Base-by-base conservation (phyloP, 345 rosid species). In the Erysimum cheiranthoides region DNA sequence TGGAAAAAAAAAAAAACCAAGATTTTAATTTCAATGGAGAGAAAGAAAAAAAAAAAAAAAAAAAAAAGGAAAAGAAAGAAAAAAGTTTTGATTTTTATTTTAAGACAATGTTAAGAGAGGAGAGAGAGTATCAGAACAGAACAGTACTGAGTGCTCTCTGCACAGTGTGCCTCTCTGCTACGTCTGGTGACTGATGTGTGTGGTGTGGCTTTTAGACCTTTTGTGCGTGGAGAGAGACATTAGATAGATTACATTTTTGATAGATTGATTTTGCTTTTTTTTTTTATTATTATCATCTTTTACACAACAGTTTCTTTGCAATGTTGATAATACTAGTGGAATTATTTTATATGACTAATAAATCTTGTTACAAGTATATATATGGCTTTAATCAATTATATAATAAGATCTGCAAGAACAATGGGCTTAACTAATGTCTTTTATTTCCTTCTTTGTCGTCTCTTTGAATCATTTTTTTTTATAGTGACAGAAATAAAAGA, bases 151-250 rank as follows among this genome's bases (percentile, higher is more conserved):
- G 78, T 73, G 78, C 78, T 78, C 46, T 78, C 74, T 63, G 68
- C 10, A 78, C 78, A 78, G 70, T 73, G 74, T 67, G 70, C 42
- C 45, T 30, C 74, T 77, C 76, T 77, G 80, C 76, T 66, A 67
- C 78, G 78, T 73, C 81, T 78, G 78, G 40, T 67, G 74, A 78
- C 81, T 78, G 81, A 78, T 78, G 81, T 73, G 76, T 77, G 61
- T 77, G 66, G 80, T 77, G 65, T 69, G 74, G 76, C 76, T 71
- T 77, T 77, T 71, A 60, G 81, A 67, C 81, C 78, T 67, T 78
- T 78, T 78, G 81, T 78, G 81, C 77, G 69, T 73, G 64, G 77
- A 66, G 77, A 59, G 77, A 76, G 64, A 69, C 70, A 42, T 51
- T 50, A 39, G 70, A 77, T 77, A 9, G 80, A 71, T 78, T 71